phyloP scores from a whole-genome alignment of 2,329 filamentous ascomycete genomes.

The Helminthosporium solani region DNA sequence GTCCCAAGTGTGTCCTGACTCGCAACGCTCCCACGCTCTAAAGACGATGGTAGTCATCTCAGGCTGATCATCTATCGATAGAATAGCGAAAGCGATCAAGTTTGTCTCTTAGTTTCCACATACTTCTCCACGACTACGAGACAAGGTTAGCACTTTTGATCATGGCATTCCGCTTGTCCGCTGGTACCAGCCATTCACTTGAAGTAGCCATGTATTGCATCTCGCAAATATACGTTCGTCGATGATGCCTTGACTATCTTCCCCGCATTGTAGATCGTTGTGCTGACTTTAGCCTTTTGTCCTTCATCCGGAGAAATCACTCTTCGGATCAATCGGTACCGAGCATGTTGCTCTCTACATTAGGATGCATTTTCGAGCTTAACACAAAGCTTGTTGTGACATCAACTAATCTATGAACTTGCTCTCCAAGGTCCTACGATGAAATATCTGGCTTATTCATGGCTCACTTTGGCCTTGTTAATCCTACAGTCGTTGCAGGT shows the following conservation, averaged over 20 bases:
- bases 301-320: constrained; percentile 8
- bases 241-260: constrained; percentile 1
- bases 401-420: background rate
- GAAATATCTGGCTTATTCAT: constrained; percentile 11
- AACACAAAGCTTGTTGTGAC: background rate
- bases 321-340: constrained; percentile 10
- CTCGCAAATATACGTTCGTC: background rate
- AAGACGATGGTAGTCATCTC: too few relatives aligned
- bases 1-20: too few relatives aligned
- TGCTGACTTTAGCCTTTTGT: constrained; percentile 6
- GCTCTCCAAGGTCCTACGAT: background rate
- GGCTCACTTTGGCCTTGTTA: background rate
- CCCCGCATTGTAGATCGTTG: constrained; percentile 12
- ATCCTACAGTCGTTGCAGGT: constrained; percentile 1
- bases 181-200: too few relatives aligned
- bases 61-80: too few relatives aligned
- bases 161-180: too few relatives aligned
- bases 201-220: background rate
- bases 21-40: too few relatives aligned
- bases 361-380: background rate
- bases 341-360: background rate
- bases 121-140: too few relatives aligned
- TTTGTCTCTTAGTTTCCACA: too few relatives aligned
- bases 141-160: too few relatives aligned
- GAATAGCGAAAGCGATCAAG: too few relatives aligned